A percentile compares a stretch with the other conserved stretches of the same genome.
Conservation (phyloP, 1,139 yeast species). For the Taiozyma onychis region DNA sequence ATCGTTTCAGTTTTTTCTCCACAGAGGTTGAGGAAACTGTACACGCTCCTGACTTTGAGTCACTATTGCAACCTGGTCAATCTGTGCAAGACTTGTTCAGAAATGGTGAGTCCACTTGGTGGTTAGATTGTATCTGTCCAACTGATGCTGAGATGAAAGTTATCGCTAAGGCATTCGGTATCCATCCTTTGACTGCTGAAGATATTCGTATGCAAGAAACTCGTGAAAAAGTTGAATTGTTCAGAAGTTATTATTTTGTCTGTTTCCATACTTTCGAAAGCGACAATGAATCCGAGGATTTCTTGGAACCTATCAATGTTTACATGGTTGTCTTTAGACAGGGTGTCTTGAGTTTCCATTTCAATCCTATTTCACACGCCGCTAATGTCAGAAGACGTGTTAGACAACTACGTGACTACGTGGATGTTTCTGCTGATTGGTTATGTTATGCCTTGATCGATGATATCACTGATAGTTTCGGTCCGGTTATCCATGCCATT, state of each 20-base stretch:
- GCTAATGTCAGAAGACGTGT: conserved; percentile 90
- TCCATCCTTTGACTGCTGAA: conserved; percentile 80
- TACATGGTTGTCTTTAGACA: conserved; percentile 83
- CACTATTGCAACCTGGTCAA: conserved; percentile 61
- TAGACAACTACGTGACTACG: conserved; percentile 83
- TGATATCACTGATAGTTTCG: conserved; percentile 91
- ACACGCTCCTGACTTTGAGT: conserved; percentile 82
- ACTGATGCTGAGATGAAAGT: conserved; percentile 66
- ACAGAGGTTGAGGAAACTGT: conserved; percentile 81
- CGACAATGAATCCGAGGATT: conserved; percentile 72
- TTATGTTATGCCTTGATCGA: conserved; percentile 88
- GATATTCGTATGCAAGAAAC: conserved; percentile 83
- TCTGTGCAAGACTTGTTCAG: conserved; percentile 60
- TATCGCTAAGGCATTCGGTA: conserved; percentile 66
- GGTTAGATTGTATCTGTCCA: conserved; percentile 71
- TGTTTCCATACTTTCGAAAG: conserved; percentile 81
- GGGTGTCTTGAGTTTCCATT: conserved; percentile 83
- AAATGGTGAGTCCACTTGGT: conserved; percentile 49
- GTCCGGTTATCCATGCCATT: conserved; percentile 80
- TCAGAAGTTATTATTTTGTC: conserved; percentile 70
- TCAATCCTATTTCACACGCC: conserved; percentile 73
- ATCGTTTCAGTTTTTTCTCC: conserved; percentile 77
- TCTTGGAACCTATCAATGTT: conserved; percentile 80
- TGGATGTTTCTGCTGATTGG: conserved; percentile 89
- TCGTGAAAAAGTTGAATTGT: conserved; percentile 78